Evolutionary conservation across 176 grass and related monocot species (phyloP), one percentile per base, ranked within the genome.

Genomic region (Paspalum vaginatum): DNA sequence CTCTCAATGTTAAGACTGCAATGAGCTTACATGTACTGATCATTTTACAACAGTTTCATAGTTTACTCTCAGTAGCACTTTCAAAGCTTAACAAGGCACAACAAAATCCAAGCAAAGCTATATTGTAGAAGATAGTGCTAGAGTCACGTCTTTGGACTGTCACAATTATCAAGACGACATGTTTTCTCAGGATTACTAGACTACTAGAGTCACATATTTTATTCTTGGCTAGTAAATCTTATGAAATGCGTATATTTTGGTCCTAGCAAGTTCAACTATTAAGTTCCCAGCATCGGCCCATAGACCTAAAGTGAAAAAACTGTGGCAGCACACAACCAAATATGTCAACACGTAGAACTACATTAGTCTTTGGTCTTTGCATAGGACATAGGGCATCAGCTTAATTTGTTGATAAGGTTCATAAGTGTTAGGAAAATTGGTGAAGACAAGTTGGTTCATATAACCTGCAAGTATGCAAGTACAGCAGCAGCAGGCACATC

Each of bases 391-490:
- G 61, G 17, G 20, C 9, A 55, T 71, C 16, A 42, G 14, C 45
- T 64, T 56, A 69, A 21, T 47, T 82, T 57, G 47, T 52, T 4
- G 56, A 68, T 51, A 79, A n/a, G 45, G 22, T 79, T 82, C 22
- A 51, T 43, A 83, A n/a, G 61, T 22, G 52, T 76, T 18, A 10
- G 41, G 11, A 72, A 15, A 68, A 80, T 53, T 61, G 32, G 8
- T 4, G 3, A n/a, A 84, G 27, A 68, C 54, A 55, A 75, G 54
- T 39, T 55, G 13, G 13, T 73, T 87, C 25, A 57, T 68, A 86
- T 56, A 68, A 91, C 86, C 90, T 88, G 74, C 79, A 92, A 69
- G 57, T 71, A 86, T 65, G 74, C 42, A 83, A 92, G 68, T 45
- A 83, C 42, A 85, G 75, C 86, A 45, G 62, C 41, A 75, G 81